These are phyloP conservation scores for Colletotrichum liriopes DNA, from an alignment of 2,329 filamentous ascomycete genomes.

Conservation along the genomic window DNA sequence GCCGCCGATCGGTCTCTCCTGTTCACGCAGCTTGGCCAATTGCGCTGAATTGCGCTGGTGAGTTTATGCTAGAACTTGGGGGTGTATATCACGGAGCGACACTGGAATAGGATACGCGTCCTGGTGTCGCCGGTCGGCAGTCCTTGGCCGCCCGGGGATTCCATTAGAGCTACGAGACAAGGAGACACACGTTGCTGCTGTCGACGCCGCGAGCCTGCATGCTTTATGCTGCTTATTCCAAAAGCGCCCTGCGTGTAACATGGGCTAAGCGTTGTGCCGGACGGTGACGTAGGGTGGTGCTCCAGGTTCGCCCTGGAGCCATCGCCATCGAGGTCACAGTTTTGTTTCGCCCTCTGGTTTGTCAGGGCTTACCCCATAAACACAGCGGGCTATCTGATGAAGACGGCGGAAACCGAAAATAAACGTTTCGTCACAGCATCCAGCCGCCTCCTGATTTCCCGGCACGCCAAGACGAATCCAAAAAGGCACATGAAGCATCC, in stretches of 20 bases:
- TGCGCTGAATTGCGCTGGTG: slow-evolving; percentile 14
- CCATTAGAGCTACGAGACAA: neutral
- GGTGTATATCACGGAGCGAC: slow-evolving; percentile 12
- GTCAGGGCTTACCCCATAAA: slow-evolving; percentile 39
- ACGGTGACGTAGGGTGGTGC: slow-evolving; percentile 26
- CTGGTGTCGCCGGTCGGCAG: slow-evolving; percentile 8
- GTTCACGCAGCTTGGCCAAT: slow-evolving; percentile 4
- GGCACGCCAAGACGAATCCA: slow-evolving; percentile 14
- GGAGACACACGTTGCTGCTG: neutral
- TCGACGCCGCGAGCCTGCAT: slow-evolving; percentile 32
- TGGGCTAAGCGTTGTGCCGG: slow-evolving; percentile 8
- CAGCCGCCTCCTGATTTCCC: slow-evolving; percentile 17
- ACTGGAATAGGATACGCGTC: slow-evolving; percentile 9
- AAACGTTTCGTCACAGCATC: slow-evolving; percentile 29
- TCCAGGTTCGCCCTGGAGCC: slow-evolving; percentile 19
- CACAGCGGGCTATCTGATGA: neutral
- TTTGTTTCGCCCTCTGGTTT: slow-evolving; percentile 34
- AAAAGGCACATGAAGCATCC: slow-evolving; percentile 7
- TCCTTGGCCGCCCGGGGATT: neutral
- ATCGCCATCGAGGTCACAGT: slow-evolving; percentile 29
- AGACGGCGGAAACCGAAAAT: slow-evolving; percentile 16
- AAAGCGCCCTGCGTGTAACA: slow-evolving; percentile 20
- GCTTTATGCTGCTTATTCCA: slow-evolving; percentile 21
- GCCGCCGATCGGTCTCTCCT: slow-evolving; percentile 23
- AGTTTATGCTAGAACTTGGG: neutral